phyloP scores from a whole-genome alignment of 345 rosid genomes.

The Eucalyptus camaldulensis region DNA sequence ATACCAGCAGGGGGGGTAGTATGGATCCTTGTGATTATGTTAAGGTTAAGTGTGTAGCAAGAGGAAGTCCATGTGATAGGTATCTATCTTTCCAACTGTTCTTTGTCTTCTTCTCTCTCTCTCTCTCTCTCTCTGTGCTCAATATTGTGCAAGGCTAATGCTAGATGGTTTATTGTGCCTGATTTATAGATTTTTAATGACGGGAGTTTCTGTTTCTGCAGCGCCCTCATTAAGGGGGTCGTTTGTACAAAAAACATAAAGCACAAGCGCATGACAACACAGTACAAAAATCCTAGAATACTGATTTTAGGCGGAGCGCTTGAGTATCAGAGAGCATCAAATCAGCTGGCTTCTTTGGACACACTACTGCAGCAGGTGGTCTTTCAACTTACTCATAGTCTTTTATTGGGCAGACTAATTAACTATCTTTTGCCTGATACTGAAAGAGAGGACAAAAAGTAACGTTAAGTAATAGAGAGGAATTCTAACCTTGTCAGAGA shows the following conservation, averaged over 20 bases:
- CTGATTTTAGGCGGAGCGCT: slow-evolving; percentile 91
- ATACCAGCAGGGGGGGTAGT: slow-evolving; percentile 95
- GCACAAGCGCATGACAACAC: slow-evolving; percentile 99
- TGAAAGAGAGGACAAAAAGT: background rate
- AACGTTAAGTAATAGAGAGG: background rate
- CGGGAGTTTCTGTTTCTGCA: slow-evolving; percentile 23
- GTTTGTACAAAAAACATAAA: slow-evolving; percentile 96
- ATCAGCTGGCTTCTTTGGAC: slow-evolving; percentile 83
- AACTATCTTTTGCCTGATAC: background rate
- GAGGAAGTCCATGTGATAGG: slow-evolving; percentile 86
- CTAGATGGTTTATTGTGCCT: background rate
- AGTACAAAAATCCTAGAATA: slow-evolving; percentile 79
- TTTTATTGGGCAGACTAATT: background rate
- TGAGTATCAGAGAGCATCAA: slow-evolving; percentile 70
- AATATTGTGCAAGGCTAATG: background rate
- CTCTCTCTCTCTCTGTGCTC: background rate
- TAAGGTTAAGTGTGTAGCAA: slow-evolving; percentile 88
- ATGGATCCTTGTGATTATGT: slow-evolving; percentile 97
- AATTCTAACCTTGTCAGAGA: background rate
- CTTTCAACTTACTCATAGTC: background rate
- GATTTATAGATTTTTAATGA: background rate
- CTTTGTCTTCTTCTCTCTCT: background rate
- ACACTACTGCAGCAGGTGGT: slow-evolving; percentile 83
- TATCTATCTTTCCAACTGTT: slow-evolving; percentile 7
- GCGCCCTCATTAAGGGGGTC: slow-evolving; percentile 69